Conservation (phyloP, 2,329 filamentous ascomycete genomes). For the Ilyonectria mors-panacis region DNA sequence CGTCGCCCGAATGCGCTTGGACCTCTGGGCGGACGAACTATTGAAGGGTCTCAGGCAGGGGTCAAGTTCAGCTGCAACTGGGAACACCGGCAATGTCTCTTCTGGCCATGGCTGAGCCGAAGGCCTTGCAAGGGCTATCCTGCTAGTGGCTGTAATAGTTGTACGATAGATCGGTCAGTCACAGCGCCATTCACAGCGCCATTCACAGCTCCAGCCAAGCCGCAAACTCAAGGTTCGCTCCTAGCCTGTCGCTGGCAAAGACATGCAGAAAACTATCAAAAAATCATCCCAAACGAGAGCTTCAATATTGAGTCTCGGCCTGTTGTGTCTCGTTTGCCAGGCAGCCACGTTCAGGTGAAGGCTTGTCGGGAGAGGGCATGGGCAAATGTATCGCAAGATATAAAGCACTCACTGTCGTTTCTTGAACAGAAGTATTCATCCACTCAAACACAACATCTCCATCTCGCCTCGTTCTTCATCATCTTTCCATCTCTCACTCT, state of each 20-base stretch:
- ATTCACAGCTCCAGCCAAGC: no score
- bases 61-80: no score
- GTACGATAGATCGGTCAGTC: no score
- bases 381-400: neutral
- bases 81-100: no score
- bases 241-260: neutral
- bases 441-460: neutral
- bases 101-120: no score
- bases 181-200: no score
- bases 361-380: neutral
- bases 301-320: no score
- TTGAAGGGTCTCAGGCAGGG: no score
- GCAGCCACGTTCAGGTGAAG: neutral
- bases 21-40: no score
- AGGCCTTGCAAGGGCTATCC: no score
- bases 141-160: no score
- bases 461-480: neutral
- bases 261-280: neutral
- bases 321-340: neutral
- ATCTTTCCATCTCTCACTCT: neutral
- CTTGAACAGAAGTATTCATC: neutral
- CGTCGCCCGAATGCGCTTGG: no score
- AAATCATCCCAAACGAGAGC: neutral
- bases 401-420: neutral
- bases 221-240: neutral